Base-by-base conservation (phyloP, 164 flowering plant species). In the Aristolochia fimbriata region DNA sequence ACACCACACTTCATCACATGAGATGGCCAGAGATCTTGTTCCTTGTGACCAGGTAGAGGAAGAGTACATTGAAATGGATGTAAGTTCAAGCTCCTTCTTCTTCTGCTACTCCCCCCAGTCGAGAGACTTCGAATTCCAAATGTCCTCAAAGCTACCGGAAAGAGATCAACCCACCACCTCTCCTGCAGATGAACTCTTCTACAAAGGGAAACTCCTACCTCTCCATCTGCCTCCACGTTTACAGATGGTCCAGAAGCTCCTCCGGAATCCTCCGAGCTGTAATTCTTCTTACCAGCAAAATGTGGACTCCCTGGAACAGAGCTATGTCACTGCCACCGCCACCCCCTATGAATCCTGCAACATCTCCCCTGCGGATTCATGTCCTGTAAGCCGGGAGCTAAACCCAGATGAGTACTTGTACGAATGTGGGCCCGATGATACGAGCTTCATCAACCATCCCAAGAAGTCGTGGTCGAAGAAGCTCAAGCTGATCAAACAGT, bases 171-270 rank as follows among this genome's bases (percentile, higher is more conserved):
- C 70, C 54, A 64, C 71, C 5, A 68, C 87, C 49, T 83, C 84
- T 11, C 86, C 96, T 2, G 98, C 93, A 55, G 96, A 92, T 76
- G 93, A 89, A 51, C 96, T 92, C 62, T 92, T 92, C 79, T 85
- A 87, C 78, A 84, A 81, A 50, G 98, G 98, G 13, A 85, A 87
- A 17, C 91, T 92, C 54, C 83, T 92, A 3, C 96, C 91, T 57
- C 97, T 92, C 47, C 89, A 87, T 63, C 91, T 83, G 65, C 94
- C 91, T 21, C 96, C 88, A 11, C 78, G 93, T 19, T 49, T 84
- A 27, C 88, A 79, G 68, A 87, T 90, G 97, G 84, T 86, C 47
- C 77, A 80, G 57, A 78, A 76, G 9, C 88, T 84, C 64, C 74
- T 81, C 57, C 73, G 70, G n/a, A 69, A 43, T 70, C 55, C 78